Conservation (phyloP, 169 alveolate species). For the Plasmodium inui region DNA sequence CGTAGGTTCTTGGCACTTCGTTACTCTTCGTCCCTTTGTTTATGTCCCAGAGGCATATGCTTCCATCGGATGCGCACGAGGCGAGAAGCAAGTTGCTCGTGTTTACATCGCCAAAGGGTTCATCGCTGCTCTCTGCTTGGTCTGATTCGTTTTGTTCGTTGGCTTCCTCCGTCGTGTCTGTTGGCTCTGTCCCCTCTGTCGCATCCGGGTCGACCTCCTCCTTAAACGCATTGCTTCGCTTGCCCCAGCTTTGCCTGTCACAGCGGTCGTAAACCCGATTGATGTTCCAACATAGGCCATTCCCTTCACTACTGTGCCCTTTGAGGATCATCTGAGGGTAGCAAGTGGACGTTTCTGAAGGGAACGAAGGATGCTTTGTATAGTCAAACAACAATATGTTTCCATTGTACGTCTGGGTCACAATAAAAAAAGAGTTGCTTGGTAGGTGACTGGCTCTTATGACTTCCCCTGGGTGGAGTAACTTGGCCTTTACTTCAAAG, state of each 20-base stretch:
- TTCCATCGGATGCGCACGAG: conserved; percentile 93
- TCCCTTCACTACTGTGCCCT: conserved; percentile 95
- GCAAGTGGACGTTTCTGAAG: conserved; percentile 87
- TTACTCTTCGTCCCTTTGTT: conserved; percentile 77
- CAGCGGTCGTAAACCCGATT: conserved; percentile 31
- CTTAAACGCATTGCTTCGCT: not conserved
- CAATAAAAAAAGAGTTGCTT: conserved; percentile 90
- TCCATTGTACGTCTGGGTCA: conserved; percentile 93
- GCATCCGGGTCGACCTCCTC: not conserved
- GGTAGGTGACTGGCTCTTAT: conserved; percentile 94
- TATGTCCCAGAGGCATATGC: conserved; percentile 93
- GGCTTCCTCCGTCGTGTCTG: not conserved
- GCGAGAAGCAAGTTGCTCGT: conserved; percentile 82
- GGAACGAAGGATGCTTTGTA: conserved; percentile 93
- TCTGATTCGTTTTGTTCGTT: too few species aligned
- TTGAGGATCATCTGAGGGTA: conserved; percentile 91
- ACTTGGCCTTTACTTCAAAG: conserved; percentile 88
- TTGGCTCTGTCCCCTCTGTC: not conserved
- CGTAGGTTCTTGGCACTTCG: conserved; percentile 74
- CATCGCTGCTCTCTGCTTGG: not conserved
- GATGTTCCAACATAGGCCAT: conserved; percentile 92
- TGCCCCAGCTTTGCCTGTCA: not conserved
- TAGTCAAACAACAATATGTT: conserved; percentile 92
- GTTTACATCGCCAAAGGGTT: conserved; percentile 68
- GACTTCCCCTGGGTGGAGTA: conserved; percentile 89